Base-by-base conservation (phyloP, 306 rosid genomes). In the Fragaria nilgerrensis region DNA sequence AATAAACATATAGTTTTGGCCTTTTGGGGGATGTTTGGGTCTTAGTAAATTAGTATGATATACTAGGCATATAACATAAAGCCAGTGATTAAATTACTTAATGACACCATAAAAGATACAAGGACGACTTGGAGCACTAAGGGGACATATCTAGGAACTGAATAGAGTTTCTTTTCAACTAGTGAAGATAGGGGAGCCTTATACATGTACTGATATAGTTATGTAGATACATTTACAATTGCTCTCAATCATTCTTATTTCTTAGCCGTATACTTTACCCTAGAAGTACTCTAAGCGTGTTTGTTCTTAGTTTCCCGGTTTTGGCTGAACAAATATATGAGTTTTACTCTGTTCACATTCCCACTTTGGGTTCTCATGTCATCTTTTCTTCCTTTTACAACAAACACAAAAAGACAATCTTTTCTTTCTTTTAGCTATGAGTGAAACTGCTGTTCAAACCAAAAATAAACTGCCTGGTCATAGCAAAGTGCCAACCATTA, bases 341-440 rank as follows among this genome's bases (percentile, higher is more conserved):
- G 61, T 8, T 61, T 5, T 14, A 37, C 49, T 74, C 53, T n/a
- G 9, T 5, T 39, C 69, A 74, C 78, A 3, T 58, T 55, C 65
- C 63, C 67, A 55, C 67, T 73, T 37, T 34, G 15, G 39, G 68
- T 73, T 74, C 41, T 58, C 20, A 27, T 17, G 19, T 74, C 69
- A 59, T 44, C 43, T 25, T n/a, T 16, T 43, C 43, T 61, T 62
- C 44, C 58, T 41, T 75, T 41, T 23, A 25, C 68, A 5, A 64
- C 69, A 1, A 25, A 61, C 5, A 25, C 4, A 62, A 27, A 27
- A 5, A 2, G n/a, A 5, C 41, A 14, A 29, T 15, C 0, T 5
- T 29, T 7, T 62, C 7, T 59, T 59, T 12, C 25, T 56, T 74
- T 53, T 53, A 37, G 65, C 76, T 14, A n/a, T 7, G 9, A 12